Conservation (phyloP, 108 stramenopile genomes). For the Seminavis robusta region DNA sequence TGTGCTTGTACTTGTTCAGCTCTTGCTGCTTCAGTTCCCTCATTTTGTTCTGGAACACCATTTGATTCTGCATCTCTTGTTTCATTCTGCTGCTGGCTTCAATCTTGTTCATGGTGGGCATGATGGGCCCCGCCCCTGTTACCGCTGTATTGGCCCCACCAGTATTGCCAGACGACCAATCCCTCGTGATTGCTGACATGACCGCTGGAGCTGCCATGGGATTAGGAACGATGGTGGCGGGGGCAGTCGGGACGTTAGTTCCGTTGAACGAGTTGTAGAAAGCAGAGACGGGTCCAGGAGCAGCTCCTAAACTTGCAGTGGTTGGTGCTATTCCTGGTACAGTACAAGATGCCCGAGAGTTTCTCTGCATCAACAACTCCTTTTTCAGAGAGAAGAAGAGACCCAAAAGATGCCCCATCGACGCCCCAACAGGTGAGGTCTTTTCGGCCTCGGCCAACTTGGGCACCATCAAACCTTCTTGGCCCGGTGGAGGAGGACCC, state of each 20-base stretch:
- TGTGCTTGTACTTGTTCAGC: constrained; percentile 51
- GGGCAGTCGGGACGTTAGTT: too few relatives aligned
- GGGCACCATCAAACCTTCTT: constrained; percentile 48
- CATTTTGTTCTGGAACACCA: constrained; percentile 74
- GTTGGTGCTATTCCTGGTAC: too few relatives aligned
- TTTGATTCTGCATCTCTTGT: constrained; percentile 73
- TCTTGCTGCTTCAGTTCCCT: constrained; percentile 68
- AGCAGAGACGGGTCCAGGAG: constrained; percentile 10
- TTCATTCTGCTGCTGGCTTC: constrained; percentile 74
- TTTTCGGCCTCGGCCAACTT: constrained; percentile 59
- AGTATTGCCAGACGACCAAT: background rate
- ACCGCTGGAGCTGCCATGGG: constrained; percentile 12
- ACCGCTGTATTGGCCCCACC: background rate
- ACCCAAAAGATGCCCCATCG: constrained; percentile 74
- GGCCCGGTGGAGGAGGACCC: too few relatives aligned
- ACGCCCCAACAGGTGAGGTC: constrained; percentile 57
- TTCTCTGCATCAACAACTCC: constrained; percentile 44
- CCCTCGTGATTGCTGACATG: constrained; percentile 4
- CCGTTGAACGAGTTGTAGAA: constrained; percentile 11
- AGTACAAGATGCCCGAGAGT: too few relatives aligned
- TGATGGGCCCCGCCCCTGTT: background rate
- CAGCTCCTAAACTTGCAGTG: too few relatives aligned
- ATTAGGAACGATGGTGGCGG: too few relatives aligned
- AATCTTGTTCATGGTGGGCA: constrained; percentile 31
- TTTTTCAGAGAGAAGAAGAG: constrained; percentile 67